Evolutionary conservation across 2,329 filamentous ascomycete genomes (phyloP), one percentile per base, ranked within the genome.

Genomic region (Aureobasidium melanogenum): DNA sequence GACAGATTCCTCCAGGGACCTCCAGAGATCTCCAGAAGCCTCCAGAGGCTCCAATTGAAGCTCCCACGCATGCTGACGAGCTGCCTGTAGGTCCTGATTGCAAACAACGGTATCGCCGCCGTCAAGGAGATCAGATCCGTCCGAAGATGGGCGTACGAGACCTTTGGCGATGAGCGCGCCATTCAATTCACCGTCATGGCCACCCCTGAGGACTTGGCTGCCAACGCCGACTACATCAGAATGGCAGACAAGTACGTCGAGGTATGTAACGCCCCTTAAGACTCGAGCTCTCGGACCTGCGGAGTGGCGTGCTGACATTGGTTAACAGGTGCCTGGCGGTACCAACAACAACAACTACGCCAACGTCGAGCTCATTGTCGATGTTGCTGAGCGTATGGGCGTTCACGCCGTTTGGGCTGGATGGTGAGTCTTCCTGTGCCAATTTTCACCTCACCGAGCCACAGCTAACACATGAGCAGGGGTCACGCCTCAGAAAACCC

Each of bases 311-410:
- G 58, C 62, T 59, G 50, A 44, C 43, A 62, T 12, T 61, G 22
- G 34, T 6, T 19, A 66, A 64, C 69, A 83, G 81, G 93, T 99
- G 64, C 94, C 94, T 36, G 94, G 94, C 72, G 94, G 94, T 73
- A 99, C 94, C 65, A 99, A 99, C 81, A 99, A 99, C 84, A 96
- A 99, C 87, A 99, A 99, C 79, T 99, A 99, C 78, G 94, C 94
- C 79, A 99, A 99, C 75, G 94, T 99, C 63, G 94, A 99, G 80
- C 83, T 99, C 74, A 99, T 99, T 76, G 94, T 99, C 67, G 94
- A 99, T 80, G 86, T 99, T 73, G 94, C 94, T 28, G 94, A 99
- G 82, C 91, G 94, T 65, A 97, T 97, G 91, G 86, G 93, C 70
- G 94, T 99, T 64, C 94, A 99, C 72, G 94, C 94, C 63, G 94